Evolutionary conservation across 1,139 yeast genomes (phyloP).

Genomic region (Tardiomyces digboiensis): DNA sequence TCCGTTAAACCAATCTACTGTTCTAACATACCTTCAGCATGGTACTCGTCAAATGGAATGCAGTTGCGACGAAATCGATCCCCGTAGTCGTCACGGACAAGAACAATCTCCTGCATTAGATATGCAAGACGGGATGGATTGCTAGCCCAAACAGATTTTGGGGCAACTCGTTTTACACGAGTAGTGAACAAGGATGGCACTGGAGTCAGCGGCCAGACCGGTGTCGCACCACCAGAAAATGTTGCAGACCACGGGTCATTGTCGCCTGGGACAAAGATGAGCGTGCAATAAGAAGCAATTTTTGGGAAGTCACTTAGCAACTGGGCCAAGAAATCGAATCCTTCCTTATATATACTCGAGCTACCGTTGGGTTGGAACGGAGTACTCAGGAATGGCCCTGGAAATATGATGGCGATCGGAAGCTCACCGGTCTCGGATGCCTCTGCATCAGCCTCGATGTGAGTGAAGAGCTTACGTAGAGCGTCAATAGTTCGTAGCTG

Average conservation of each 20-base stretch:
- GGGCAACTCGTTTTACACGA: conserved; percentile 53
- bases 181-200: conserved; percentile 65
- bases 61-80: conserved; percentile 63
- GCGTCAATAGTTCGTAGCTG: conserved; percentile 48
- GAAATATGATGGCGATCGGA: conserved; percentile 52
- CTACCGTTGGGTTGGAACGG: conserved; percentile 46
- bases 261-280: conserved; percentile 73
- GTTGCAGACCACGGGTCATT: conserved; percentile 92
- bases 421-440: conserved; percentile 28
- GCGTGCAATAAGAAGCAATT: conserved; percentile 24
- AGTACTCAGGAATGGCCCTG: conserved; percentile 61
- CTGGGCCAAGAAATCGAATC: conserved; percentile 63
- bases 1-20: no score
- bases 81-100: conserved; percentile 61
- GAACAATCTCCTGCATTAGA: conserved; percentile 71
- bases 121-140: conserved; percentile 77
- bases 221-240: conserved; percentile 54
- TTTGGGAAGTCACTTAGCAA: conserved; percentile 41
- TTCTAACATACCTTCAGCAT: neutral
- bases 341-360: conserved; percentile 49
- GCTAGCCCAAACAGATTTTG: conserved; percentile 58
- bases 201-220: conserved; percentile 60
- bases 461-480: conserved; percentile 45
- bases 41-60: conserved; percentile 32
- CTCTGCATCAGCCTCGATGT: conserved; percentile 36